Percentiles rank a stretch among this genome's conserved stretches.
These are phyloP conservation scores for Galerina marginata DNA, from an alignment of 768 basidiomycete genomes.

Conservation along the genomic window DNA sequence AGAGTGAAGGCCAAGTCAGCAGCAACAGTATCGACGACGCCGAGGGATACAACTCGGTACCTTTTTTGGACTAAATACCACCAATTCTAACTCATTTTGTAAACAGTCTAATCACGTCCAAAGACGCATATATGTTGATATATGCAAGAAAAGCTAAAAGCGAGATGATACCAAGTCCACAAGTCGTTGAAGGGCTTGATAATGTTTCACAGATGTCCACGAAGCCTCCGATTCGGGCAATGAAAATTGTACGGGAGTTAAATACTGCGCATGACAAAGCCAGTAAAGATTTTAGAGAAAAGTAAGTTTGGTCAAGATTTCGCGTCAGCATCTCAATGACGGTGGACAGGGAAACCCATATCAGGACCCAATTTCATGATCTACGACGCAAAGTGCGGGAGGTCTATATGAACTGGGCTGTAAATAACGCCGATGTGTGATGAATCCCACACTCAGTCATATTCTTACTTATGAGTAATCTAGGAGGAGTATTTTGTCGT, in stretches of 20 bases:
- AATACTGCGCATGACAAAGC: slow-evolving; percentile 62
- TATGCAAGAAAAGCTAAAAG: slow-evolving; percentile 59
- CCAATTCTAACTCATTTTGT: slow-evolving; percentile 10
- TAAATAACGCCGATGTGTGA: slow-evolving; percentile 53
- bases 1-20: neutral
- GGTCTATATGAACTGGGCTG: slow-evolving; percentile 69
- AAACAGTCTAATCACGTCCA: slow-evolving; percentile 64
- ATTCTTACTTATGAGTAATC: slow-evolving; percentile 4
- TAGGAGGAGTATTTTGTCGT: slow-evolving; percentile 66
- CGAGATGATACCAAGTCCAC: neutral
- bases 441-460: neutral
- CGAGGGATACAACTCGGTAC: slow-evolving; percentile 8
- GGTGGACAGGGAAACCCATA: slow-evolving; percentile 45
- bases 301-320: slow-evolving; percentile 39
- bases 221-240: slow-evolving; percentile 59
- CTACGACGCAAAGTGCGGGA: slow-evolving; percentile 58
- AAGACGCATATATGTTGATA: slow-evolving; percentile 95
- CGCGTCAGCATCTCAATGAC: neutral
- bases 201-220: slow-evolving; percentile 25
- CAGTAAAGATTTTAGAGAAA: slow-evolving; percentile 52
- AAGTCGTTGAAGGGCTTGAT: neutral
- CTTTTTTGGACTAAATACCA: neutral
- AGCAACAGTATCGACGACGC: neutral
- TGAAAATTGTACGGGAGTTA: slow-evolving; percentile 54
- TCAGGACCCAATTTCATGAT: slow-evolving; percentile 51